Base-by-base conservation (phyloP, 2,329 filamentous ascomycete genomes). In the Ascochyta viciae-villosae region DNA sequence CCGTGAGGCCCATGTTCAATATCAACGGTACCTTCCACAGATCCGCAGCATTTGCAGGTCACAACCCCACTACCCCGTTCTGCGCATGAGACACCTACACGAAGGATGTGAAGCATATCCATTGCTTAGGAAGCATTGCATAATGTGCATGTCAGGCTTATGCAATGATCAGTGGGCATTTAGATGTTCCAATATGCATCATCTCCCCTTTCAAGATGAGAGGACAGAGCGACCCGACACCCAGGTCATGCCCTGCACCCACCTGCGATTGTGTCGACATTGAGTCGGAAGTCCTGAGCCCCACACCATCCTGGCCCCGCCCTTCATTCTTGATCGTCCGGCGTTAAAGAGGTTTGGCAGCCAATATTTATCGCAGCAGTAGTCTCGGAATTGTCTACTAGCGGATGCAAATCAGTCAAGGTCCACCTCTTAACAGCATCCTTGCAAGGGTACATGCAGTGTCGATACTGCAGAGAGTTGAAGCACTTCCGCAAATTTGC, bases 311-410 rank as follows among this genome's bases (percentile, higher is more conserved):
- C 39, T 49, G 19, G 27, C 38, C 35, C 19, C 37, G 19, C 19
- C 33, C 31, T 44, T 34, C 35, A 31, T 46, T 33, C 16, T 26
- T 44, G 48, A 51, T 57, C 42, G 34, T 45, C 50, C 42, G 35
- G 42, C 47, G 33, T 51, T 47, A 49, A 53, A 44, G 53, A 35
- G 58, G 54, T 60, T 59, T 51, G 51, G 57, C 50, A 61, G 50
- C 49, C 60, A 64, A 63, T 63, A 54, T 51, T 56, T 43, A 55
- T 45, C 59, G 60, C 54, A 63, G 58, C 59, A 61, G 62, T 67
- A 65, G 63, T 62, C 59, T 61, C 65, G 62, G 63, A 61, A 47
- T 33, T 33, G 60, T 53, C 51, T 56, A 50, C 40, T 45, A 58
- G 61, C 60, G 64, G 40, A 38, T 58, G 43, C 51, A 50, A 51